These are phyloP conservation scores for Barnettozyma hawaiiensis DNA, from an alignment of 1,139 yeast species.

Conservation along the genomic window DNA sequence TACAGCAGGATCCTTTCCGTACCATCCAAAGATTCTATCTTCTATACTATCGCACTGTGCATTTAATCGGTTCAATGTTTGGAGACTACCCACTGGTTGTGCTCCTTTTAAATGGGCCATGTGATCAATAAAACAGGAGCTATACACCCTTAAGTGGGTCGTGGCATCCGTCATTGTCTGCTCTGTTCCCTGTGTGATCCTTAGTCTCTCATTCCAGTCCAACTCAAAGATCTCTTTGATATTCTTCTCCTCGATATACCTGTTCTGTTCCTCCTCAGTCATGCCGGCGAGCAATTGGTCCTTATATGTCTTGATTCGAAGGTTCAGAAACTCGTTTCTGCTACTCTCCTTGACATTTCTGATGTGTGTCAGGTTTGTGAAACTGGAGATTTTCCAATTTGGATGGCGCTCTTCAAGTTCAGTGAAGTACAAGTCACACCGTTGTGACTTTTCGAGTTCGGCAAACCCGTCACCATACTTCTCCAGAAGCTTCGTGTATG, in stretches of 20 bases:
- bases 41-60: conserved; percentile 24
- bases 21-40: conserved; percentile 37
- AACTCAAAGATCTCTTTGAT: not conserved
- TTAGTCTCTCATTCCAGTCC: not conserved
- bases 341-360: conserved; percentile 4
- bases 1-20: conserved; percentile 32
- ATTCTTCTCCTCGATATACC: not conserved
- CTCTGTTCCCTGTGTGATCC: not conserved
- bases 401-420: conserved; percentile 6
- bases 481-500: not conserved
- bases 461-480: not conserved
- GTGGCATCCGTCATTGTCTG: conserved; percentile 27
- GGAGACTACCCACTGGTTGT: not conserved
- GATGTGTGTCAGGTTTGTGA: conserved; percentile 8
- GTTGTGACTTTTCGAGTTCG: not conserved
- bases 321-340: conserved; percentile 3
- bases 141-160: conserved; percentile 34
- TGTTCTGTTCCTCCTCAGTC: not conserved
- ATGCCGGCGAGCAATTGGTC: not conserved
- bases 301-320: not conserved
- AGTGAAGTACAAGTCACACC: conserved; percentile 12
- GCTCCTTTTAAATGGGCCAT: not conserved
- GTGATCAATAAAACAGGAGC: conserved; percentile 33
- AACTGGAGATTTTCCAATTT: conserved; percentile 9
- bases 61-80: not conserved